Percentiles rank a stretch among this genome's conserved stretches.
Evolutionary conservation across 805 yeast species (phyloP).

Genomic region (Yarrowia alimentaria): DNA sequence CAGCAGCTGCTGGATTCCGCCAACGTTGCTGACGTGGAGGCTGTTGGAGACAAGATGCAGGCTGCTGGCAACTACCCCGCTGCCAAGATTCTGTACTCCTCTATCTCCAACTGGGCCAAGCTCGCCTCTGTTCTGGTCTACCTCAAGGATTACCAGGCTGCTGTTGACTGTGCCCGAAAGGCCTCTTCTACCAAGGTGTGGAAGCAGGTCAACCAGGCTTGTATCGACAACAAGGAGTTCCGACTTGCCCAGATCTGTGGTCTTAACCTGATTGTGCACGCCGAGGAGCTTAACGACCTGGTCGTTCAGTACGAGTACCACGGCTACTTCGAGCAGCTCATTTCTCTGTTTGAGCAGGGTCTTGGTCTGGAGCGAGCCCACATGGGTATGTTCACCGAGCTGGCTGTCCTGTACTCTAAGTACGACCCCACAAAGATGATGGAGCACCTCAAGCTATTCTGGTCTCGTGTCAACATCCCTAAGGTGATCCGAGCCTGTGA

Average conservation of each 20-base stretch:
- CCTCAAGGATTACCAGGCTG: slow-evolving; percentile 88
- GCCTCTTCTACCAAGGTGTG: slow-evolving; percentile 91
- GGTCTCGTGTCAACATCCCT: slow-evolving; percentile 98
- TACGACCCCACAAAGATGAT: slow-evolving; percentile 85
- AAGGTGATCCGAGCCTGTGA: slow-evolving; percentile 94
- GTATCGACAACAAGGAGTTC: slow-evolving; percentile 92
- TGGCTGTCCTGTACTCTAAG: slow-evolving; percentile 86
- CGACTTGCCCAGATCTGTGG: slow-evolving; percentile 98
- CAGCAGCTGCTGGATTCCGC: slow-evolving; percentile 80
- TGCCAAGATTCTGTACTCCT: slow-evolving; percentile 81
- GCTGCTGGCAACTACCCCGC: slow-evolving; percentile 83
- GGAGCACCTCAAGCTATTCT: slow-evolving; percentile 95
- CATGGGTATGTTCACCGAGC: slow-evolving; percentile 99
- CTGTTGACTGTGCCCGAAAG: slow-evolving; percentile 98
- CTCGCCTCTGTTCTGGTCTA: slow-evolving; percentile 95
- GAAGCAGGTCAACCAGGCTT: slow-evolving; percentile 96
- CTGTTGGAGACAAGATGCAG: slow-evolving; percentile 87
- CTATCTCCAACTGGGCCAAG: slow-evolving; percentile 90
- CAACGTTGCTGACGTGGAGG: slow-evolving; percentile 89
- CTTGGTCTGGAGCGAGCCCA: slow-evolving; percentile 97
- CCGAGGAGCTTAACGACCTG: slow-evolving; percentile 91
- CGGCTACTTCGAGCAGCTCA: slow-evolving; percentile 89
- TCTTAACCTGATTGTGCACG: slow-evolving; percentile 92
- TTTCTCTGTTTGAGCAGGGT: slow-evolving; percentile 92
- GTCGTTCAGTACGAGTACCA: slow-evolving; percentile 82